Evolutionary conservation across 495 filamentous ascomycete genomes (phyloP), one percentile per base, ranked within the genome.

Genomic region (Neurospora africana): DNA sequence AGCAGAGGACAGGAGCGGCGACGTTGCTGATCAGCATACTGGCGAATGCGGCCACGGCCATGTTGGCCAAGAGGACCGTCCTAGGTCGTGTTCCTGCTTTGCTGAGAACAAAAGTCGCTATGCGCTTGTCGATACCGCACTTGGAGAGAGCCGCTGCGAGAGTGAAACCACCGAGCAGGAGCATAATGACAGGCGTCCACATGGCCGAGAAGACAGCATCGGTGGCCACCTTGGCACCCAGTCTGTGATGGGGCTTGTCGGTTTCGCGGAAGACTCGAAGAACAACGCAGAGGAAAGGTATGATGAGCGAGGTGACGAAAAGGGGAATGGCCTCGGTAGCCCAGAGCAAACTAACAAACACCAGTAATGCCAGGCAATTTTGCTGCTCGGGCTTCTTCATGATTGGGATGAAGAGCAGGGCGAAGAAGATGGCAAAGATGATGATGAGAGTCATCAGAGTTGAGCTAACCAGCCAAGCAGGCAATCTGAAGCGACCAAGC

Each of bases 11-110:
- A 0, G 95, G 95, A 5, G 96, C 95, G 21, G 95, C 95, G 40
- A 99, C 95, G 75, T 99, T 99, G 80, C 92, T 96, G 78, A 99
- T 98, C 88, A 96, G 94, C 95, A 99, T 99, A 75, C 93, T 97
- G 41, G 95, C 88, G 78, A 98, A 95, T 82, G 95, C 94, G 73
- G 95, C 95, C 61, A 99, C 95, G 76, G 97, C 97, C 95, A 99
- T 99, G 81, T 94, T 97, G 35, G 94, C 94, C 33, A 99, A 77
- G 15, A 99, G 87, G 23, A 99, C 94, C 21, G 91, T 92, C 67
- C 90, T 86, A 6, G 96, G 95, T 76, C 89, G 89, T 11, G 95
- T 97, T 11, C 95, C 95, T 40, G 95, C 95, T 82, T 97, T 98
- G 84, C 92, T 95, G 41, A 99, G 87, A n/a, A 98, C 93, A 76